Conservation (phyloP, 805 yeast species). For the Tetrapisispora pingtungensis region DNA sequence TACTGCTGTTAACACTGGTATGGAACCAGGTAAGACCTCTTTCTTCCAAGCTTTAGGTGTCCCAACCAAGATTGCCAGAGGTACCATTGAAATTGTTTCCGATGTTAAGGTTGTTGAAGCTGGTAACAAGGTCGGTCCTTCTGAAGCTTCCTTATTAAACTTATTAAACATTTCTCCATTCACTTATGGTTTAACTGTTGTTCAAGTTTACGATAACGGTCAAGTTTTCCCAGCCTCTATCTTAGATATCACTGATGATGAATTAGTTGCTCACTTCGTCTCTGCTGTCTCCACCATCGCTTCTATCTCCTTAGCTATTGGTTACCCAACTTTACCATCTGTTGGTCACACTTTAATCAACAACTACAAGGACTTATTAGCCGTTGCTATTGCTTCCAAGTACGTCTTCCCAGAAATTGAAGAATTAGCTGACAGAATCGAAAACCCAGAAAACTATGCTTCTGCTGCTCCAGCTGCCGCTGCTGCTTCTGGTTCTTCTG, state of each 20-base stretch:
- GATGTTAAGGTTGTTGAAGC: conserved; percentile 92
- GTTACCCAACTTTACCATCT: conserved; percentile 99
- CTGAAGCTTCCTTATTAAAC: conserved; percentile 97
- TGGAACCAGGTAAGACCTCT: conserved; percentile 99
- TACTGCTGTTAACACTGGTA: conserved; percentile 99
- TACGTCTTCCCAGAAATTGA: conserved; percentile 99
- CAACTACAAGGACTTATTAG: conserved; percentile 98
- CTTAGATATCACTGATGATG: conserved; percentile 97
- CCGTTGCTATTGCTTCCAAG: conserved; percentile 96
- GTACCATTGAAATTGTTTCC: conserved; percentile 98
- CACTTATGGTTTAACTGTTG: conserved; percentile 95
- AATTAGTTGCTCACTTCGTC: conserved; percentile 85
- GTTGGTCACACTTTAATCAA: conserved; percentile 98
- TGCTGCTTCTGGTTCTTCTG: conserved; percentile 51
- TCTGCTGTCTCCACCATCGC: conserved; percentile 91
- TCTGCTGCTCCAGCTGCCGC: conserved; percentile 98
- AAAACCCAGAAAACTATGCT: conserved; percentile 99
- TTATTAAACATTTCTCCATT: conserved; percentile 99
- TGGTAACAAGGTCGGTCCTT: conserved; percentile 89
- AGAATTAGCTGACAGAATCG: conserved; percentile 97
- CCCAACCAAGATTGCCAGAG: conserved; percentile 99
- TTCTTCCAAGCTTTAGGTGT: conserved; percentile 99
- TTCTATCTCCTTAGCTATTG: conserved; percentile 91
- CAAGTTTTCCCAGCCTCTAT: conserved; percentile 94
- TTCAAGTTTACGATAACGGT: conserved; percentile 97